Base-by-base conservation (phyloP, 1,284 basidiomycete genomes). In the Porodaedalea pini region DNA sequence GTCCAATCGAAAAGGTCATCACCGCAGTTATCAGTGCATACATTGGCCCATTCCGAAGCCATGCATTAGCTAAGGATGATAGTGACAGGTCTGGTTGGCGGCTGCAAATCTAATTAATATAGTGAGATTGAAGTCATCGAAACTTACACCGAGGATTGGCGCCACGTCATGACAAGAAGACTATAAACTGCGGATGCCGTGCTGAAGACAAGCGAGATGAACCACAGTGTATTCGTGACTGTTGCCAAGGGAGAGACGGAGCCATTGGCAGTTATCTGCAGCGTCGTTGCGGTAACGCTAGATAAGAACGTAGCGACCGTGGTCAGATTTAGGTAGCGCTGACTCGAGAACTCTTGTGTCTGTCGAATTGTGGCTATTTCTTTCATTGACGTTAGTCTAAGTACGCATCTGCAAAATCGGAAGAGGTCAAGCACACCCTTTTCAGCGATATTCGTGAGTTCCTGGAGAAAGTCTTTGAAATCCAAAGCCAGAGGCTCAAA, bases 271-370 rank as follows among this genome's bases (percentile, higher is more conserved):
- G 54, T 29, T 2, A 49, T 56, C 21, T 56, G 54, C 4, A 56
- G 45, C 4, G 54, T 56, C 8, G 54, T 56, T 31, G 54, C 54
- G 13, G 54, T 56, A 21, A 56, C 54, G n/a, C 45, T 49, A 3
- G 54, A 56, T 3, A 56, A 21, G 27, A 56, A 56, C 15, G 54
- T 56, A 7, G 54, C 54, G 17, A 56, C 34, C 7, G 54, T 56
- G 17, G 54, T 56, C 19, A 56, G 45, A 23, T 49, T 48, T 1
- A 56, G 45, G 27, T 39, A 56, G 4, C 37, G 21, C 17, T 40
- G 36, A 27, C 23, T 56, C 13, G 21, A 15, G 17, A 37, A 50
- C 3, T 56, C 32, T 39, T 56, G 45, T 1, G 23, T 25, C 27
- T 23, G 36, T 7, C 34, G 53, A 17, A 54, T 36, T 13, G 31